Evolutionary conservation across 768 basidiomycete genomes (phyloP), one percentile per base, ranked within the genome.

Genomic region (Xerocomus brunneocitrinus): DNA sequence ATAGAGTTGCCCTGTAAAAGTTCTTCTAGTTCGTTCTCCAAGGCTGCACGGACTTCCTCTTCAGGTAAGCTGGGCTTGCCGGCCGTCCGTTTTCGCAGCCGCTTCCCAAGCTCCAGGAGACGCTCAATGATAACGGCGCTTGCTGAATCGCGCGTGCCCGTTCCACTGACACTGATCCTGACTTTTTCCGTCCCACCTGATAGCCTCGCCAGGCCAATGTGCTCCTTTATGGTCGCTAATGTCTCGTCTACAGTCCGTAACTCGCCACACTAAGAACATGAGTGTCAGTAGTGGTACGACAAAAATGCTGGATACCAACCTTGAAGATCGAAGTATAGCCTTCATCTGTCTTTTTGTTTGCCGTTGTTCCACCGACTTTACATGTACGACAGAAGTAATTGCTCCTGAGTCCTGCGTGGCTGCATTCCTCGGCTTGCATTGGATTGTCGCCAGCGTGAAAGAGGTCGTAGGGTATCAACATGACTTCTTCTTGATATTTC

Each of bases 401-500:
- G 19, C 65, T 61, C 5, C 47, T 60, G 1, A 71, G 30, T 0
- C 71, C 70, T 14, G 53, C 61, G 16, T 73, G 71, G 22, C 65
- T 68, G 46, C 65, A 72, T 10, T 65, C 61, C 38, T 74, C 68
- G 0, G 69, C 63, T 30, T 73, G 73, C 73, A 73, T 71, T 0
- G 67, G 73, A 27, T 74, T 74, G 51, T 74, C 67, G 5, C 65
- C 60, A 0, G 60, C 44, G 2, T 64, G 27, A 22, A 71, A 54
- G 0, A 70, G 54, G 1, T 38, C 36, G 31, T 67, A 71, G 0
- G 59, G 68, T 0, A 57, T 48, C 0, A 72, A 40, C 28, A 58
- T 32, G 0, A 71, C 60, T 19, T 68, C 58, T n/a, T 65, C 54
- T 1, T 62, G 3, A 27, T 52, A 7, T 28, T 62, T 61, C 19